These are phyloP conservation scores for Musa balbisiana DNA, from an alignment of 202 grass and related monocot genomes.

Conservation along the genomic window DNA sequence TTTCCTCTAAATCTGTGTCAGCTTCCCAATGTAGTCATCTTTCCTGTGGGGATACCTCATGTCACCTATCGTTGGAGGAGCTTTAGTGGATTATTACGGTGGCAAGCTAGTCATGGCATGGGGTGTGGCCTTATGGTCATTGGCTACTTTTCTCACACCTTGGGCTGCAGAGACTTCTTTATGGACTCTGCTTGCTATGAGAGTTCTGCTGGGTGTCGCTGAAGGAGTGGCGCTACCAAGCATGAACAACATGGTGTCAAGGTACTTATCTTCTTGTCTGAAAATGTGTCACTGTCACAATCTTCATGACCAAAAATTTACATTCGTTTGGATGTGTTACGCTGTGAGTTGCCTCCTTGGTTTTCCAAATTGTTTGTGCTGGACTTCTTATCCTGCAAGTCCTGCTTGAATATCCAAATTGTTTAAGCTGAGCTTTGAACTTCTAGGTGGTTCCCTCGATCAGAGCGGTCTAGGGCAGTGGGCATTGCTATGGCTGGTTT, in stretches of 20 bases:
- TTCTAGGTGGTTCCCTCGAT: slow-evolving; percentile 94
- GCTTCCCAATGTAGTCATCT: slow-evolving; percentile 61
- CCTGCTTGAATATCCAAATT: slow-evolving; percentile 16
- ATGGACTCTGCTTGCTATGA: slow-evolving; percentile 60
- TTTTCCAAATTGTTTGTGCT: slow-evolving; percentile 16
- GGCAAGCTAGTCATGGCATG: slow-evolving; percentile 91
- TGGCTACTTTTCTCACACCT: slow-evolving; percentile 85
- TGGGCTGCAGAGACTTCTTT: slow-evolving; percentile 81
- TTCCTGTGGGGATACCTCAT: slow-evolving; percentile 97
- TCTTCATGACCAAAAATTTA: background rate
- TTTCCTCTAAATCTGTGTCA: slow-evolving; percentile 28
- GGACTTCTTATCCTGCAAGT: slow-evolving; percentile 1
- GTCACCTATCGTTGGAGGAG: slow-evolving; percentile 88
- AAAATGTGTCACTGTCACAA: background rate
- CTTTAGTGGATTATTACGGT: slow-evolving; percentile 80
- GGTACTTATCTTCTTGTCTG: slow-evolving; percentile 36
- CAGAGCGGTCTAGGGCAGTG: slow-evolving; percentile 86
- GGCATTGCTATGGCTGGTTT: slow-evolving; percentile 94
- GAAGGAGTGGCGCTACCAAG: slow-evolving; percentile 98
- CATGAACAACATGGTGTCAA: slow-evolving; percentile 96
- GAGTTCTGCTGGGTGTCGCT: slow-evolving; percentile 71
- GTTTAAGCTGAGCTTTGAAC: slow-evolving; percentile 33
- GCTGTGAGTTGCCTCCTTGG: background rate
- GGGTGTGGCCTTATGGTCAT: slow-evolving; percentile 89
- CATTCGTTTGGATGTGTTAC: background rate